These are phyloP conservation scores for Cystoisospora suis DNA, from an alignment of 169 alveolate species.

Conservation along the genomic window DNA sequence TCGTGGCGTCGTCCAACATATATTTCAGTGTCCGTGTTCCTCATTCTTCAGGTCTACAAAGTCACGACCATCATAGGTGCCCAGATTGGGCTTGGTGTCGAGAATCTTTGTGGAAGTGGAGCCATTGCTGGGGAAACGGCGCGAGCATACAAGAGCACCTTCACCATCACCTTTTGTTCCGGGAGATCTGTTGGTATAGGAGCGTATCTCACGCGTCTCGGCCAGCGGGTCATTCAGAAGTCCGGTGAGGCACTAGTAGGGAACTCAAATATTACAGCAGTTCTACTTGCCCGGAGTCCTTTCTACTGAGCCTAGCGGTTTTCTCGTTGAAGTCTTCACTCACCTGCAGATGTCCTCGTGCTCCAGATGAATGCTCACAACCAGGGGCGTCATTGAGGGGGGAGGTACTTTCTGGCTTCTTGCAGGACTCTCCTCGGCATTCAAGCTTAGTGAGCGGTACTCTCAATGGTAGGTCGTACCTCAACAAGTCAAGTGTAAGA, in stretches of 20 bases:
- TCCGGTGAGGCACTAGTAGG: conserved; percentile 28
- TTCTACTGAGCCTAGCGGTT: too few relatives aligned
- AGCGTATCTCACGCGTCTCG: conserved; percentile 85
- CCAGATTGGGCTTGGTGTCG: conserved; percentile 82
- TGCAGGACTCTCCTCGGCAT: too few relatives aligned
- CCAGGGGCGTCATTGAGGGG: too few relatives aligned
- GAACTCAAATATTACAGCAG: too few relatives aligned
- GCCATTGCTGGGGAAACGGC: conserved; percentile 90
- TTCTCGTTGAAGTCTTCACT: too few relatives aligned
- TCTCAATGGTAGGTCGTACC: too few relatives aligned
- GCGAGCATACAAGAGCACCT: conserved; percentile 81
- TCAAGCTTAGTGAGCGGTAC: too few relatives aligned
- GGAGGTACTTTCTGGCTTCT: too few relatives aligned
- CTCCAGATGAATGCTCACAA: too few relatives aligned
- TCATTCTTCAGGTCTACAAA: conserved; percentile 52
- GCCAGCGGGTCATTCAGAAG: conserved; percentile 86
- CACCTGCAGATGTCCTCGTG: too few relatives aligned
- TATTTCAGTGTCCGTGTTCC: background rate
- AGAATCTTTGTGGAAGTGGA: conserved; percentile 83
- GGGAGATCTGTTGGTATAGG: conserved; percentile 90
- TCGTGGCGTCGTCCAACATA: background rate
- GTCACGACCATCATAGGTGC: conserved; percentile 69
- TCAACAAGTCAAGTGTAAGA: too few relatives aligned
- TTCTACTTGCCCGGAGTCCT: too few relatives aligned
- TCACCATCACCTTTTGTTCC: conserved; percentile 85